phyloP scores from a whole-genome alignment of 192 early-diverging fungal genomes.

The Backusella tuberculispora region DNA sequence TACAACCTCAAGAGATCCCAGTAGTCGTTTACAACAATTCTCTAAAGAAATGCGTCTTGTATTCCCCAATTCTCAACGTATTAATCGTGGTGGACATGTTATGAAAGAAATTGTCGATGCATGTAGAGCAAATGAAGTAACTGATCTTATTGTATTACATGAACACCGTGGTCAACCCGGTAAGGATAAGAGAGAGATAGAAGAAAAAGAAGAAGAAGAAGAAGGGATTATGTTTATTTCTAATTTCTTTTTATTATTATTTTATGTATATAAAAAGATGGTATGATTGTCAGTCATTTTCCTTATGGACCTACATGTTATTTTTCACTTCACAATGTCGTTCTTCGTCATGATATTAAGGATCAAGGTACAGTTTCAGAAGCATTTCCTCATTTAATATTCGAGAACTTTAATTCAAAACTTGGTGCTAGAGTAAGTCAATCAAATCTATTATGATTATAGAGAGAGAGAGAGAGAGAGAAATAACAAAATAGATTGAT shows the following conservation, averaged over 20 bases:
- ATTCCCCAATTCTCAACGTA: constrained; percentile 95
- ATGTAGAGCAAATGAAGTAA: constrained; percentile 91
- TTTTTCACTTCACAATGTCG: constrained; percentile 98
- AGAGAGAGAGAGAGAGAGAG: background rate
- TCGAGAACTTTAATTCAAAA: constrained; percentile 91
- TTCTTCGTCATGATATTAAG: constrained; percentile 96
- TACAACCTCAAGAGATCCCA: constrained; percentile 95
- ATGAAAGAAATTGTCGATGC: constrained; percentile 96
- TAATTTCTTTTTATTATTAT: background rate
- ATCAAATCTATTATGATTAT: background rate
- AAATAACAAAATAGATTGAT: background rate
- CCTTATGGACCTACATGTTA: constrained; percentile 98
- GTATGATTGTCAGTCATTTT: constrained; percentile 92
- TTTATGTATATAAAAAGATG: constrained; percentile 57
- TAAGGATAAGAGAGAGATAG: constrained; percentile 31
- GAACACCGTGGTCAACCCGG: constrained; percentile 94
- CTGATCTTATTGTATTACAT: constrained; percentile 94
- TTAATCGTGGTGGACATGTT: constrained; percentile 97
- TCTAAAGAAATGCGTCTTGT: constrained; percentile 96
- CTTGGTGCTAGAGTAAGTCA: constrained; percentile 74
- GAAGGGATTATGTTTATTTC: background rate
- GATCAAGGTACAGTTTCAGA: constrained; percentile 97
- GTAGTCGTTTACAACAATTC: constrained; percentile 91
- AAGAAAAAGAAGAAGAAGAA: background rate
- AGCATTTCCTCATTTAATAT: constrained; percentile 95